These are phyloP conservation scores for Phytophthora idaei DNA, from an alignment of 352 stramenopile genomes.

Conservation along the genomic window DNA sequence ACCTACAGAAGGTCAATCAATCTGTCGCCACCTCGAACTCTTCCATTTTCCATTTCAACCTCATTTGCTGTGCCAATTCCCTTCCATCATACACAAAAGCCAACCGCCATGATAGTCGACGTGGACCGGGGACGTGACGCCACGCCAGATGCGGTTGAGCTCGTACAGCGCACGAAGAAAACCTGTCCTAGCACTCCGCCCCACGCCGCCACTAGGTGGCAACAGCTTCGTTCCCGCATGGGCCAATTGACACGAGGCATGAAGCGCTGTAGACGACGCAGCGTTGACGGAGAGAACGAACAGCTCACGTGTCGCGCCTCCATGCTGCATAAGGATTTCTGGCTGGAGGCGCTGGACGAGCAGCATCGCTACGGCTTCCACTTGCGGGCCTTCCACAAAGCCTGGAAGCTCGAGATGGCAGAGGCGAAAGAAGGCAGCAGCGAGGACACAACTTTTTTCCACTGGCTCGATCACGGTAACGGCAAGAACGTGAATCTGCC, in stretches of 20 bases:
- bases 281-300: slow-evolving; percentile 1
- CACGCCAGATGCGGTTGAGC: slow-evolving; percentile 4
- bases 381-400: slow-evolving; percentile 67
- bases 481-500: slow-evolving; percentile 54
- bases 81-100: no score
- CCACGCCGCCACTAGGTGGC: slow-evolving; percentile 28
- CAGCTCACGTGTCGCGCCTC: slow-evolving; percentile 23
- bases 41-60: slow-evolving; percentile 19
- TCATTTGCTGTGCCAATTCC: no score
- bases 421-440: background rate
- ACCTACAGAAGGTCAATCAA: slow-evolving; percentile 20
- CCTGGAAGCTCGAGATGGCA: slow-evolving; percentile 60
- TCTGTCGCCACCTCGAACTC: slow-evolving; percentile 2
- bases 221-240: slow-evolving; percentile 40
- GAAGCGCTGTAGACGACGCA: slow-evolving; percentile 18
- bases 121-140: slow-evolving; percentile 11
- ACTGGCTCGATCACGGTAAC: slow-evolving; percentile 70
- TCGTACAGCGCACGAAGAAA: slow-evolving; percentile 27
- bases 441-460: slow-evolving; percentile 59
- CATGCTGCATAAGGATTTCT: slow-evolving; percentile 76
- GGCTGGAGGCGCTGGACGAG: slow-evolving; percentile 74
- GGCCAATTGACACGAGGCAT: slow-evolving; percentile 39
- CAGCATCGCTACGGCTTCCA: slow-evolving; percentile 80
- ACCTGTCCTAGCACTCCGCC: no score
- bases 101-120: slow-evolving; percentile 26